These are phyloP conservation scores for Magnaporthiopsis poae DNA, from an alignment of 2,329 filamentous ascomycete species.

Conservation along the genomic window DNA sequence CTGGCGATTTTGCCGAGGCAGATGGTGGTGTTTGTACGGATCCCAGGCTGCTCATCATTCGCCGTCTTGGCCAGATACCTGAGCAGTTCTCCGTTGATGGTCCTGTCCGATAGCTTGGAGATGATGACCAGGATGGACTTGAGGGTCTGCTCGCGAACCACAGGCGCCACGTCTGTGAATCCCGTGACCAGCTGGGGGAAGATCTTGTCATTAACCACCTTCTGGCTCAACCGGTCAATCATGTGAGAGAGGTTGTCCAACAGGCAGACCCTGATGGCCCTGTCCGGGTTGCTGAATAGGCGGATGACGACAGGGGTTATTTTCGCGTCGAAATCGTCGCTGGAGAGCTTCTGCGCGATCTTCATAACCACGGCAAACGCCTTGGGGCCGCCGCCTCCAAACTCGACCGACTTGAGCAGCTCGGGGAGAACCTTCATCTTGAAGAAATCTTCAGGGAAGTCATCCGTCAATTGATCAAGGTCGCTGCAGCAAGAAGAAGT, in stretches of 20 bases:
- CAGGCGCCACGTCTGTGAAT: conserved; percentile 81
- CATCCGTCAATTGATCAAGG: conserved; percentile 75
- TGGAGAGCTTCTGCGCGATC: conserved; percentile 74
- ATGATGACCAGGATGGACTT: conserved; percentile 87
- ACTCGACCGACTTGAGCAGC: conserved; percentile 96
- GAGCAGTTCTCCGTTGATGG: conserved; percentile 85
- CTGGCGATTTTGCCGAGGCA: conserved; percentile 93
- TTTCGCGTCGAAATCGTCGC: conserved; percentile 78
- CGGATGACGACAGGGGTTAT: conserved; percentile 80
- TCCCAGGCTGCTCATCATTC: conserved; percentile 94
- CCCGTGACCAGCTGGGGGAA: conserved; percentile 95
- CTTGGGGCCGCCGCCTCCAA: conserved; percentile 87
- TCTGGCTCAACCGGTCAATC: conserved; percentile 82
- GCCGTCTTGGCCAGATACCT: conserved; percentile 88
- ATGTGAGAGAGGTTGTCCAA: conserved; percentile 81
- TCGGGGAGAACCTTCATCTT: conserved; percentile 94
- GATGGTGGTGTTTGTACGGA: conserved; percentile 95
- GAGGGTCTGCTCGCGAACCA: conserved; percentile 89
- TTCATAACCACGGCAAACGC: conserved; percentile 83
- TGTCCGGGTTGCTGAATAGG: conserved; percentile 81
- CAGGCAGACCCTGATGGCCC: conserved; percentile 81
- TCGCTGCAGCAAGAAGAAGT: conserved; percentile 36
- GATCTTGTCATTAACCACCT: conserved; percentile 88
- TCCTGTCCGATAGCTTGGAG: conserved; percentile 79
- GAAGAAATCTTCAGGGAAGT: conserved; percentile 97